Base-by-base conservation (phyloP, 768 basidiomycete genomes). In the Glaciozyma antarctica region DNA sequence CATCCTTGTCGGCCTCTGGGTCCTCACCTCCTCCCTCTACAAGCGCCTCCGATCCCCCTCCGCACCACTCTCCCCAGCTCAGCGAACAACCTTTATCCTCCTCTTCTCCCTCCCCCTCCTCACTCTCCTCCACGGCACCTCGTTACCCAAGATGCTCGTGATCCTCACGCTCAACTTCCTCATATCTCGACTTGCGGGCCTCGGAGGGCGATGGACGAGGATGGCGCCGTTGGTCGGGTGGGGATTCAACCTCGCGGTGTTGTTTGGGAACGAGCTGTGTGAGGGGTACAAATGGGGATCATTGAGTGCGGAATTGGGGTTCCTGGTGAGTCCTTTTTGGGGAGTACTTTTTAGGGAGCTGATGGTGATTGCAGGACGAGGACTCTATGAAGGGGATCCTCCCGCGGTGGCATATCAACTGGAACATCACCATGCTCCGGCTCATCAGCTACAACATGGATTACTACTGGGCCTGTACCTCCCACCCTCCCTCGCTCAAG, bases 361-460 rank as follows among this genome's bases (percentile, higher is more conserved):
- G 38, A 54, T 13, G 26, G 38, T 28, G 48, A 52, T 13, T 28
- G 81, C 70, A 78, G 81, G 75, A 78, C 60, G 56, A 55, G 0
- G 68, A 73, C 45, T 55, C 47, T 10, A 32, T 56, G 24, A 54
- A 60, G 19, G 95, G 95, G 9, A 78, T 88, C 22, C 86, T 93
- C 66, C 88, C 92, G 16, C 82, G 91, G 24, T 99, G 95, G 95
- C 84, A 97, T 70, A 81, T 98, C 71, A 83, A 80, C 71, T 98
- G 94, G 80, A 98, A 98, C 76, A 91, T 98, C 71, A 91, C 92
- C 3, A 93, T 93, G 87, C 81, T 98, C 49, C 84, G 94, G 41
- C 81, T 97, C 19, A 81, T 99, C 9, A 93, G 92, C 0, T 99
- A 91, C 79, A 87, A 85, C 67, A 84, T 94, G 84, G 95, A 99